Evolutionary conservation across 2,329 filamentous ascomycete species (phyloP).

Genomic region (Alternaria novae-zelandiae): DNA sequence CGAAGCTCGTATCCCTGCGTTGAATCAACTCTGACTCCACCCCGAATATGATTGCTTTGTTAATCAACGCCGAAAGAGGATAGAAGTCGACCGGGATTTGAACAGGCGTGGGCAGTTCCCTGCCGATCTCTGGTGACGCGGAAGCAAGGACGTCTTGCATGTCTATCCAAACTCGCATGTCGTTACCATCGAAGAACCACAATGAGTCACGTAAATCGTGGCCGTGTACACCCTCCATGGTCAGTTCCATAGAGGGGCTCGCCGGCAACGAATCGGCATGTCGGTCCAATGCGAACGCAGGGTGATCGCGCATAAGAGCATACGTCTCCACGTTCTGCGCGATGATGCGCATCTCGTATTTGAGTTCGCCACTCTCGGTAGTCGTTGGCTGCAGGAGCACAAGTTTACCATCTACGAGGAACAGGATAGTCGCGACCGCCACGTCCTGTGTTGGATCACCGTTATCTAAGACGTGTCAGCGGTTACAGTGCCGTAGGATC

Average conservation of each 20-base stretch:
- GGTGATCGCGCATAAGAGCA: conserved; percentile 87
- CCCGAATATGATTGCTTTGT: conserved; percentile 87
- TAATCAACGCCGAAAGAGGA: conserved; percentile 83
- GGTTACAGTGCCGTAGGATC: background rate
- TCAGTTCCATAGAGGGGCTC: conserved; percentile 57
- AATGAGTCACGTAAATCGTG: conserved; percentile 80
- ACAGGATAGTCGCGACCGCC: conserved; percentile 87
- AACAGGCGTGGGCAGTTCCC: conserved; percentile 76
- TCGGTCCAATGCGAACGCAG: conserved; percentile 55
- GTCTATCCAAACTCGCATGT: conserved; percentile 88
- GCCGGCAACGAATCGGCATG: conserved; percentile 57
- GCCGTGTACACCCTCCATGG: conserved; percentile 54
- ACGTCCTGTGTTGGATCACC: conserved; percentile 97
- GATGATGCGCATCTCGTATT: conserved; percentile 98
- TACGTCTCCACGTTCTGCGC: conserved; percentile 97
- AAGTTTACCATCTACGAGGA: conserved; percentile 96
- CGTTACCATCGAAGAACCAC: conserved; percentile 90
- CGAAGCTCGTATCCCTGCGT: conserved; percentile 87
- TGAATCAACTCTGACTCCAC: conserved; percentile 94
- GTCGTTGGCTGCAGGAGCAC: conserved; percentile 88
- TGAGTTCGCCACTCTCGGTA: conserved; percentile 81
- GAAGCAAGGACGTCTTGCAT: conserved; percentile 82
- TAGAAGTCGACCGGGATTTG: conserved; percentile 92
- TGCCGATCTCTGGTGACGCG: conserved; percentile 67
- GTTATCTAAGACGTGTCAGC: conserved; percentile 60